These are phyloP conservation scores for Drosera spatulata DNA, from an alignment of 179 eudicot genomes.

Conservation along the genomic window DNA sequence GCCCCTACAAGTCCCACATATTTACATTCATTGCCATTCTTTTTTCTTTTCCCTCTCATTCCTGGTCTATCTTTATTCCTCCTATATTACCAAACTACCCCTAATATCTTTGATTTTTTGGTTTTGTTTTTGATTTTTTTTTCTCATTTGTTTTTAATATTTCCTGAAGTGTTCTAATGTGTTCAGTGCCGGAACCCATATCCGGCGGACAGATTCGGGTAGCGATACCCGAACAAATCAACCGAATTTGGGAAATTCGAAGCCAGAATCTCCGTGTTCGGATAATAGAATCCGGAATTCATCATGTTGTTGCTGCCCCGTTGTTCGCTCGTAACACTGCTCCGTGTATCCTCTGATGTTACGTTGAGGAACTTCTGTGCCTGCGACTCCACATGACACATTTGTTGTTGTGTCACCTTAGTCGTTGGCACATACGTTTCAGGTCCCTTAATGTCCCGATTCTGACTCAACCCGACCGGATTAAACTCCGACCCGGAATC, in stretches of 20 bases:
- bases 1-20: too few relatives aligned
- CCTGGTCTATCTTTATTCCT: too few relatives aligned
- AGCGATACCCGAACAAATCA: constrained; percentile 39
- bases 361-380: constrained; percentile 21
- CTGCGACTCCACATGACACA: constrained; percentile 18
- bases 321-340: background rate
- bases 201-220: constrained; percentile 21
- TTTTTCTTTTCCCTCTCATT: too few relatives aligned
- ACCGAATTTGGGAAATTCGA: constrained; percentile 13
- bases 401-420: background rate
- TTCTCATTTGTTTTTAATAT: too few relatives aligned
- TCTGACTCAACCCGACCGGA: constrained; percentile 12
- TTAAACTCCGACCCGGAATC: constrained; percentile 18
- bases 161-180: too few relatives aligned
- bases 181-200: constrained; percentile 6
- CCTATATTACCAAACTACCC: too few relatives aligned
- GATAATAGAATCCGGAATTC: constrained; percentile 15
- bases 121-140: too few relatives aligned
- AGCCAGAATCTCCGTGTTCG: constrained; percentile 15
- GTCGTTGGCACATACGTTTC: constrained; percentile 1
- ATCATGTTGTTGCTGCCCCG: constrained; percentile 1
- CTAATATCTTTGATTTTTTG: too few relatives aligned
- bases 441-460: constrained; percentile 4
- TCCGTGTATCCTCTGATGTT: constrained; percentile 27
- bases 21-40: too few relatives aligned